A percentile compares a stretch with the other conserved stretches of the same genome.
These are phyloP conservation scores for Allium fistulosum DNA, from an alignment of 106 monocot species.

Conservation along the genomic window DNA sequence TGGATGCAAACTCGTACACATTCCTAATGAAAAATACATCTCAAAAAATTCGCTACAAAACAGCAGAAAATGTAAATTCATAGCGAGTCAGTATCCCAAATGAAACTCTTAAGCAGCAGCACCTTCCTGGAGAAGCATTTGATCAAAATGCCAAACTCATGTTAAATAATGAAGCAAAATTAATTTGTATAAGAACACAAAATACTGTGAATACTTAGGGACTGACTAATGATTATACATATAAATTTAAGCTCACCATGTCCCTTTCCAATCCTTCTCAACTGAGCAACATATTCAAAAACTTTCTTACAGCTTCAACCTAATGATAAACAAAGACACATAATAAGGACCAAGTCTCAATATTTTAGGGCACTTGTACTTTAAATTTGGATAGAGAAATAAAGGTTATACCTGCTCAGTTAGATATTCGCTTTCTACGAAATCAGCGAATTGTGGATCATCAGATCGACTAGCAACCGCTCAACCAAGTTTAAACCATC, in stretches of 20 bases:
- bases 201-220: neutral
- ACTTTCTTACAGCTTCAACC: slow-evolving; percentile 92
- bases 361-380: neutral
- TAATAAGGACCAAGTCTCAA: neutral
- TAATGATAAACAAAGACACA: neutral
- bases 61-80: too few relatives aligned
- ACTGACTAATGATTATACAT: neutral
- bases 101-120: slow-evolving; percentile 12
- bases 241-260: slow-evolving; percentile 35
- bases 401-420: slow-evolving; percentile 59
- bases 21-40: too few relatives aligned
- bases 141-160: slow-evolving; percentile 73
- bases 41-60: too few relatives aligned
- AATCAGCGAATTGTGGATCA: slow-evolving; percentile 69
- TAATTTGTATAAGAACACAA: neutral
- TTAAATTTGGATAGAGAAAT: neutral
- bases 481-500: neutral
- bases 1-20: too few relatives aligned
- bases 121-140: slow-evolving; percentile 43
- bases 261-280: slow-evolving; percentile 90
- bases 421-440: slow-evolving; percentile 81
- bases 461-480: slow-evolving; percentile 29
- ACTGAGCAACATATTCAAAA: slow-evolving; percentile 80
- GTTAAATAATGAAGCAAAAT: neutral
- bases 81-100: too few relatives aligned